A percentile compares a stretch with the other conserved stretches of the same genome.
phyloP scores from a whole-genome alignment of 805 yeast species.

The Starmerella vaccinii region DNA sequence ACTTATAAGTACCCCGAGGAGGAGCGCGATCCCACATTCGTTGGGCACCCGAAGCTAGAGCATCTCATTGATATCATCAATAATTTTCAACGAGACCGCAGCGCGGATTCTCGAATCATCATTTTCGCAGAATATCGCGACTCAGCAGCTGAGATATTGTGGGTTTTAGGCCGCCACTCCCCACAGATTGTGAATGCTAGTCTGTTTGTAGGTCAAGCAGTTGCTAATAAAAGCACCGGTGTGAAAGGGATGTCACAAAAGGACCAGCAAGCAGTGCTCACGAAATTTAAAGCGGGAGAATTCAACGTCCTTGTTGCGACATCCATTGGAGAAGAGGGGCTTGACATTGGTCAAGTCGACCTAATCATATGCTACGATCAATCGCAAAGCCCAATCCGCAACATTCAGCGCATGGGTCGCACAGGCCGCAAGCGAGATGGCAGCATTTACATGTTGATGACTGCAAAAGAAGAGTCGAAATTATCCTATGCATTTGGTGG shows the following conservation, averaged over 20 bases:
- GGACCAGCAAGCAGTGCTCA: conserved; percentile 68
- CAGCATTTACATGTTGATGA: conserved; percentile 58
- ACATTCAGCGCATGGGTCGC: conserved; percentile 93
- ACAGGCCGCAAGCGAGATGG: conserved; percentile 96
- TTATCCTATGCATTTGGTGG: conserved; percentile 78
- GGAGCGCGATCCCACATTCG: conserved; percentile 24
- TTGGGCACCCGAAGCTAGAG: conserved; percentile 67
- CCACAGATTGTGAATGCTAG: conserved; percentile 49
- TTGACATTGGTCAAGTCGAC: conserved; percentile 97
- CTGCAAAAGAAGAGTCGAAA: conserved; percentile 67
- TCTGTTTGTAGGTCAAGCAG: conserved; percentile 86
- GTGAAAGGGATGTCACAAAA: conserved; percentile 83
- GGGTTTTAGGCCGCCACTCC: conserved; percentile 36
- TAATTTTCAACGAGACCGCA: conserved; percentile 40
- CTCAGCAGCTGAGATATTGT: conserved; percentile 79
- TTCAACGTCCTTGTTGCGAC: conserved; percentile 86
- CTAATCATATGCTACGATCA: conserved; percentile 86
- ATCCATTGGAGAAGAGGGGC: conserved; percentile 96
- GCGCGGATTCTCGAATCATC: conserved; percentile 52
- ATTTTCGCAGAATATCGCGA: conserved; percentile 83
- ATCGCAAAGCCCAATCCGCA: conserved; percentile 85
- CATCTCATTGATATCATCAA: conserved; percentile 47
- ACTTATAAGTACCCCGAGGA: conserved; percentile 10
- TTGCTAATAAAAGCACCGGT: conserved; percentile 25
- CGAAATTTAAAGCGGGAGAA: conserved; percentile 59